Evolutionary conservation across 2,329 filamentous ascomycete species (phyloP), one percentile per base, ranked within the genome.

Genomic region (Pyricularia sp.): DNA sequence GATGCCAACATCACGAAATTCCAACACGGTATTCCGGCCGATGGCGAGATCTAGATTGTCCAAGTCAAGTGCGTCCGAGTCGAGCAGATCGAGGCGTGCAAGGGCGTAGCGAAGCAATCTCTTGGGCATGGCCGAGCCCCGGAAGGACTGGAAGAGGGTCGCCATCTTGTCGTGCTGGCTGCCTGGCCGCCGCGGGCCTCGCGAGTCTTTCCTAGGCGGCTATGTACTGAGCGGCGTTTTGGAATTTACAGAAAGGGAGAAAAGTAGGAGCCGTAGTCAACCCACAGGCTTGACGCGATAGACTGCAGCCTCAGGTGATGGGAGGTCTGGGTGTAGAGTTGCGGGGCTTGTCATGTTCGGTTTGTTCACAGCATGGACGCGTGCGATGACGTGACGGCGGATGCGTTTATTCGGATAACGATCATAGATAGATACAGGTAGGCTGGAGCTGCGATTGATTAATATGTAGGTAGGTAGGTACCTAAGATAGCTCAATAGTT

Each of bases 81-180:
- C 94, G 66, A 99, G 84, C 65, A 97, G 82, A 70, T 96, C 92
- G 66, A 96, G 82, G 66, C 88, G 87, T 28, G 89, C 88, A 57
- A 99, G 80, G 62, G 88, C 91, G 79, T 94, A 96, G 70, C 91
- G 88, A 69, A 97, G 83, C 71, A 97, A 82, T 75, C 89, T 87
- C 82, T 94, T 96, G 78, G 93, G 90, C 81, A 96, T 91, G 70
- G 85, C 90, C 68, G 91, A 85, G 74, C 77, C 81, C 71, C 80
- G 77, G 71, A 86, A 85, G 66, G 81, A 82, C 75, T 81, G 87
- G 72, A 94, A 84, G 73, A 90, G 86, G 73, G 83, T 87, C 64
- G 88, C 86, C 89, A 93, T 92, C 75, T 67, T 75, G 73, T 67
- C 65, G 67, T 40, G 53, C 53, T 24, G 53, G 53, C 53, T 57